These are phyloP conservation scores for Dryas integrifolia DNA, from an alignment of 331 rosid genomes.

Conservation along the genomic window DNA sequence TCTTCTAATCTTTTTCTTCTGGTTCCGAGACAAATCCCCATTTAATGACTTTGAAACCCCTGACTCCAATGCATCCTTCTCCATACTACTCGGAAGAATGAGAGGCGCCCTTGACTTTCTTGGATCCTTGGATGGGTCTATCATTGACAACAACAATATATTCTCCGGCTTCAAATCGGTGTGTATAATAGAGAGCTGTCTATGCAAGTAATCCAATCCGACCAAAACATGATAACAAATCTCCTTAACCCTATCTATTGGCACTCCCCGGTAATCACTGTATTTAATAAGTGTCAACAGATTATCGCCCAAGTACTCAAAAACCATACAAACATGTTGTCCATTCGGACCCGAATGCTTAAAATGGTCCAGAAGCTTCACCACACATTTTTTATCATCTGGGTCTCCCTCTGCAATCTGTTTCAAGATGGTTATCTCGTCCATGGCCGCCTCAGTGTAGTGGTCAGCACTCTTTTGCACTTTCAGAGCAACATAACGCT, in stretches of 20 bases:
- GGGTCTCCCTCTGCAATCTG: conserved; percentile 90
- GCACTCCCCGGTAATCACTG: conserved; percentile 81
- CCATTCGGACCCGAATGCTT: conserved; percentile 97
- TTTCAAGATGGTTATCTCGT: conserved; percentile 84
- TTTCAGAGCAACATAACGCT: conserved; percentile 87
- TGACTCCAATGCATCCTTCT: conserved; percentile 50
- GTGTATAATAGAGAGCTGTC: conserved; percentile 88
- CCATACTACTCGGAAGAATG: conserved; percentile 56
- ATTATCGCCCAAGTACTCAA: conserved; percentile 93
- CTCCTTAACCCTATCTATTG: conserved; percentile 76
- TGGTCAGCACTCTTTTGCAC: conserved; percentile 98
- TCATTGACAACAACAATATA: conserved; percentile 68
- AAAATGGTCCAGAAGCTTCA: conserved; percentile 93
- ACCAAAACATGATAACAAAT: conserved; percentile 80
- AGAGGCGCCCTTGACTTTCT: conserved; percentile 62
- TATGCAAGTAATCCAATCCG: conserved; percentile 93
- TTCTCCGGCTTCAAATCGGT: conserved; percentile 96
- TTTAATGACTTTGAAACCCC: conserved; percentile 48
- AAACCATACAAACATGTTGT: conserved; percentile 93
- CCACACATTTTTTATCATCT: conserved; percentile 78
- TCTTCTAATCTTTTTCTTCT: conserved; percentile 76
- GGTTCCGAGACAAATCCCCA: conserved; percentile 73
- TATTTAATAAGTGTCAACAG: conserved; percentile 82
- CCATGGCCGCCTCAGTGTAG: conserved; percentile 96
- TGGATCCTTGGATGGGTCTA: conserved; percentile 88